Base-by-base conservation (phyloP, 2,329 filamentous ascomycete genomes). In the Aspergillus spinulosporus region DNA sequence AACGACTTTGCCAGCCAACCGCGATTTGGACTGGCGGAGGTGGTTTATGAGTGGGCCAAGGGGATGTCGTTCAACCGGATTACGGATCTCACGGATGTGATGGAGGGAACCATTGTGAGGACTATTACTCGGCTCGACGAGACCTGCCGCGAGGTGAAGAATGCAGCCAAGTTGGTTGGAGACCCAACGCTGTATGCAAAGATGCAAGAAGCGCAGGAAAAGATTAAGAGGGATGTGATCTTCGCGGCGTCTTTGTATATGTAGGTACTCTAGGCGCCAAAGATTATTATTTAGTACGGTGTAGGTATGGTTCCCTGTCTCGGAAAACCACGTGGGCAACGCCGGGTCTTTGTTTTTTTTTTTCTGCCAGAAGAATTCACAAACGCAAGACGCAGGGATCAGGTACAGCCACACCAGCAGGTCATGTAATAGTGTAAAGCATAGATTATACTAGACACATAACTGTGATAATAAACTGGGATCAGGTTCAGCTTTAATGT, bases 1-100 rank as follows among this genome's bases (percentile, higher is more conserved):
- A 96, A 95, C 67, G 93, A 97, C 73, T 97, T 97, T 68, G 88
- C 90, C 36, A 91, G 86, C 58, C 83, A 88, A 53, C 91, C 92
- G 1, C 84, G 93, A 7, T 99, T 99, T 70, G 94, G 93, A 1
- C 83, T 99, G 54, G 92, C 96, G 71, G 94, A 99, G 74, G 94
- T 99, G 0, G 95, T 99, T 34, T 97, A 97, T 72, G 94, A 99
- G 74, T 99, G 94, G 94, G 94, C 94, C 7, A 82, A 91, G 49
- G 94, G 94, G 28, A 97, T 97, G 91, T 93, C 90, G 51, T 99
- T 99, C 81, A 96, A 95, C 76, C 93, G 94, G 62, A 99, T 99
- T 64, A 97, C 93, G 0, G 89, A 93, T 63, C 77, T 99, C 69
- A 99, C 94, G 6, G 93, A 97, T 72, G 92, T 99, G 56, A 85